Conservation (phyloP, 176 grass and related monocot species). For the Pharus latifolius region DNA sequence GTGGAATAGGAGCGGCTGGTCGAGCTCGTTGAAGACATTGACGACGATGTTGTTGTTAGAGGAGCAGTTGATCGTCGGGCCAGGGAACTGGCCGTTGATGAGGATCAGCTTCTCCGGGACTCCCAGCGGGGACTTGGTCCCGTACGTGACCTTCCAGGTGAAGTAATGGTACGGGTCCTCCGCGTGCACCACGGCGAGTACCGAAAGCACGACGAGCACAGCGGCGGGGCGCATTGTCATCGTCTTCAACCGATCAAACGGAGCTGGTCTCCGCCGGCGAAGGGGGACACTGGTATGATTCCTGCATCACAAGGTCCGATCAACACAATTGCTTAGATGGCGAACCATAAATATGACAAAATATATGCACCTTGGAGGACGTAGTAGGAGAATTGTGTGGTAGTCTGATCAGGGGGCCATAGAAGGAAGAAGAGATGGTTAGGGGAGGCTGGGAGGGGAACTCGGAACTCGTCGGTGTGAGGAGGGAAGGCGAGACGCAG, state of each 20-base stretch:
- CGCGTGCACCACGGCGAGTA: constrained; percentile 27
- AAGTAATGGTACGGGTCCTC: constrained; percentile 92
- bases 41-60: constrained; percentile 90
- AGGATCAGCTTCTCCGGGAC: constrained; percentile 56
- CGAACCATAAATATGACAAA: background rate
- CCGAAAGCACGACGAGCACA: constrained; percentile 15
- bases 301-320: too few species aligned
- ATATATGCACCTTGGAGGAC: background rate
- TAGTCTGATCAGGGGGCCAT: background rate
- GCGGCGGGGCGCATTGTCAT: constrained; percentile 13
- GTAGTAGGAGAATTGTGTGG: background rate
- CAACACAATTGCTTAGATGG: background rate
- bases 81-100: constrained; percentile 77
- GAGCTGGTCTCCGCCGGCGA: too few species aligned
- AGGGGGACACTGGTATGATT: too few species aligned
- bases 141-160: constrained; percentile 81
- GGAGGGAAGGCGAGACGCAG: background rate
- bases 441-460: background rate
- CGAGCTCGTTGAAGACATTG: constrained; percentile 83
- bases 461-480: constrained; percentile 11
- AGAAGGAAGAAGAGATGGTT: background rate
- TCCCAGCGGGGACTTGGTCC: constrained; percentile 50
- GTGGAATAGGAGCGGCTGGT: constrained; percentile 75
- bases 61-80: constrained; percentile 83
- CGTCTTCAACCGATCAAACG: background rate